Evolutionary conservation across 2,329 filamentous ascomycete genomes (phyloP), one percentile per base, ranked within the genome.

Genomic region (Zymoseptoria brevis): DNA sequence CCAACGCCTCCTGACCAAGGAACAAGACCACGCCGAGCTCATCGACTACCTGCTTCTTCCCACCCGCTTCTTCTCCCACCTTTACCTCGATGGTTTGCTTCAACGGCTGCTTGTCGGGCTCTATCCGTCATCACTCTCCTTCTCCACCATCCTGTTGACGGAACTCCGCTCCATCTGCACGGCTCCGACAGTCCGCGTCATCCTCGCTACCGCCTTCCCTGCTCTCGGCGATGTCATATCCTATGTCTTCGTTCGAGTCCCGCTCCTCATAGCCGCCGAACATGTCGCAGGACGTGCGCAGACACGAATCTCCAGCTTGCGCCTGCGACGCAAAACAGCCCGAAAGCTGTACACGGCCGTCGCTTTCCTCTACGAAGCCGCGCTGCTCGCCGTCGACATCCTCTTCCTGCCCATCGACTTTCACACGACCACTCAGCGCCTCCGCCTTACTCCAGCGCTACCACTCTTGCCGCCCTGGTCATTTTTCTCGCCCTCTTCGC

Each of bases 401-500:
- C 53, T 59, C 6, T 53, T 71, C 13, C 63, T 70, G 9, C 69
- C 69, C 13, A 61, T 70, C 45, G 58, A 67, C 29, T 68, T 60
- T 56, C 61, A 69, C 57, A 62, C 64, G 21, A 59, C 54, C 21
- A 65, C 67, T 8, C 68, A 70, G 24, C 60, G 59, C n/a, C 57
- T 69, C 2, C 61, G 65, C 11, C 57, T 71, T 11, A 65, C 67
- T 8, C 67, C 69, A 11, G 53, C 59, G 1, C 60, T 62, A 1
- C 65, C 67, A 19, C 55, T 65, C 7, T 58, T 69, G 5, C 66
- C 67, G 19, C 50, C 66, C 1, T 60, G 55, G 3, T 53, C 52
- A 8, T 64, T 68, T 13, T 8, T 64, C 3, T 60, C 62, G 1
- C 57, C 62, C 3, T 59, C 57, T 55, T 52, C 64, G 48, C 58